A percentile compares a stretch with the other conserved stretches of the same genome.
Evolutionary conservation across 2,329 filamentous ascomycete genomes (phyloP).

Genomic region (Phoma sp.): DNA sequence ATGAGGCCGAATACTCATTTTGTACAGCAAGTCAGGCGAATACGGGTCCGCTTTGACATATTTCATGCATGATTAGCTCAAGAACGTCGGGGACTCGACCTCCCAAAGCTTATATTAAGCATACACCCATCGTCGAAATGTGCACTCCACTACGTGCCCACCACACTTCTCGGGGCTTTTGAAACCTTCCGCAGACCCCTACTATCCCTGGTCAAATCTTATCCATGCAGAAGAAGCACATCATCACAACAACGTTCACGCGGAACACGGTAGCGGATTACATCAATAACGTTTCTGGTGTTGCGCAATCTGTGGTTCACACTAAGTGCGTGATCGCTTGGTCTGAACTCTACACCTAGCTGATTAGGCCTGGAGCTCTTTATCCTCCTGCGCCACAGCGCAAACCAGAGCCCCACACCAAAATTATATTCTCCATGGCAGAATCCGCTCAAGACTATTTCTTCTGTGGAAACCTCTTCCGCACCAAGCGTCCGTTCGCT

Average conservation of each 20-base stretch:
- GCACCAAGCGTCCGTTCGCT: not conserved
- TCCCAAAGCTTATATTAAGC: not conserved
- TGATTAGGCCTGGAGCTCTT: not conserved
- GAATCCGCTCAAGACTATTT: not conserved
- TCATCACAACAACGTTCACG: not conserved
- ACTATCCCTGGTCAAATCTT: not conserved
- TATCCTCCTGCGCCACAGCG: not conserved
- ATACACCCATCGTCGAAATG: not conserved
- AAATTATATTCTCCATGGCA: not conserved
- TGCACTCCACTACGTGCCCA: slow-evolving; percentile 5
- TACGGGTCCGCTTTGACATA: not conserved
- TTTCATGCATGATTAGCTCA: slow-evolving; percentile 5
- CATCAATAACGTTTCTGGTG: slow-evolving; percentile 1
- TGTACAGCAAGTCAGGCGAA: slow-evolving; percentile 6
- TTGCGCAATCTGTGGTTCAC: slow-evolving; percentile 8
- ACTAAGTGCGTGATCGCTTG: not conserved
- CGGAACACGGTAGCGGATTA: not conserved
- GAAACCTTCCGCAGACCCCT: not conserved
- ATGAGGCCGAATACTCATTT: slow-evolving; percentile 5
- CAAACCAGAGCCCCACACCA: not conserved
- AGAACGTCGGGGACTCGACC: not conserved
- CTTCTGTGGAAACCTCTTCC: too few relatives aligned
- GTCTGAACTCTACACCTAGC: not conserved
- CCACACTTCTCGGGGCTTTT: not conserved
- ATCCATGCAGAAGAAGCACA: not conserved